These are phyloP conservation scores for Beauveria medogensis DNA, from an alignment of 2,329 filamentous ascomycete genomes.

Conservation along the genomic window DNA sequence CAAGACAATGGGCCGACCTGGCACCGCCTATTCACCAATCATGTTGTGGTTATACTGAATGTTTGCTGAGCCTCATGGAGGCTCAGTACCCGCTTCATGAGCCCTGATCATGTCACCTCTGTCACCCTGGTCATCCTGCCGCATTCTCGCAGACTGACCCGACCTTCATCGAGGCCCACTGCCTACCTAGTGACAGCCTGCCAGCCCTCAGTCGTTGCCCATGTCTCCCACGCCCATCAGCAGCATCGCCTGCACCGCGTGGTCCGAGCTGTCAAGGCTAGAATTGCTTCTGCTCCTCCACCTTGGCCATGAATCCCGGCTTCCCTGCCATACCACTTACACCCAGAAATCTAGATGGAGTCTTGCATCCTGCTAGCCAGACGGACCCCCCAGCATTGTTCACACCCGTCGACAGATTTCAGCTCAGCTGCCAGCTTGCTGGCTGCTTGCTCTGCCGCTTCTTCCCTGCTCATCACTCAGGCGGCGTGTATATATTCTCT, in stretches of 20 bases:
- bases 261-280: constrained; percentile 7
- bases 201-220: neutral
- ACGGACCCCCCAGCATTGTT: neutral
- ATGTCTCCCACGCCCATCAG: neutral
- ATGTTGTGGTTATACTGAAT: neutral
- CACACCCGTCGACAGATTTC: neutral
- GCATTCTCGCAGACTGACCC: neutral
- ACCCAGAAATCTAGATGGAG: neutral
- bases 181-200: neutral
- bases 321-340: neutral
- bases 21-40: neutral
- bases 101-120: neutral
- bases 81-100: neutral
- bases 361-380: neutral
- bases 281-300: neutral
- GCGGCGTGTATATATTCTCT: constrained; percentile 4
- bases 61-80: neutral
- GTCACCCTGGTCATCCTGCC: neutral
- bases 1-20: too few species aligned
- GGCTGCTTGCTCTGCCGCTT: neutral
- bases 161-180: neutral
- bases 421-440: neutral
- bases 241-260: neutral
- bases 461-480: neutral
- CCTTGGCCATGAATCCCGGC: neutral